phyloP scores from a whole-genome alignment of 345 rosid species.

The Populus alba region DNA sequence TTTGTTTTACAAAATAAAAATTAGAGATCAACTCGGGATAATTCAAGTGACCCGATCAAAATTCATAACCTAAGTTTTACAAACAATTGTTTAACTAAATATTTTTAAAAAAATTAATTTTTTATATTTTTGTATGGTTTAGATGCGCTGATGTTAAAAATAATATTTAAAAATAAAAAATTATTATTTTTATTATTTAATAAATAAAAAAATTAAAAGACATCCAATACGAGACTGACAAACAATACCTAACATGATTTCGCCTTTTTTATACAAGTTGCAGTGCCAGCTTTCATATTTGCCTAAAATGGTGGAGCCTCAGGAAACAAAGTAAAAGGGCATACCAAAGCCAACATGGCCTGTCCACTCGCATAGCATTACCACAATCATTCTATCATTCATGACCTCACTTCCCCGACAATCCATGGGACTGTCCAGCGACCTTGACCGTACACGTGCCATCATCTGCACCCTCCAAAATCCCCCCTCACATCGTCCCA shows the following conservation, averaged over 20 bases:
- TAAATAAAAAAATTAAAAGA: too few species aligned
- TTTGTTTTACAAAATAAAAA: too few species aligned
- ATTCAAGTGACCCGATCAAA: accelerated
- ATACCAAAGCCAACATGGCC: constrained; percentile 31
- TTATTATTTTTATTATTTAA: too few species aligned
- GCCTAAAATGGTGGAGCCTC: constrained; percentile 16
- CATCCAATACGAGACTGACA: background rate
- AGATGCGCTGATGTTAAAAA: too few species aligned
- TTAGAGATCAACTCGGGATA: too few species aligned
- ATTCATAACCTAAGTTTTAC: too few species aligned
- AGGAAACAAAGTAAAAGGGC: constrained; percentile 11
- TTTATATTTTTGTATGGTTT: too few species aligned
- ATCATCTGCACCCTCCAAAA: constrained; percentile 38
- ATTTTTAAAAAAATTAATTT: too few species aligned
- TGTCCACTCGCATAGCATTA: constrained; percentile 38
- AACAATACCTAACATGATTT: background rate
- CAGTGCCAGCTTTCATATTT: background rate
- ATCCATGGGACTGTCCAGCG: constrained; percentile 33
- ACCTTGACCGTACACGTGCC: constrained; percentile 45
- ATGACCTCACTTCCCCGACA: constrained; percentile 58
- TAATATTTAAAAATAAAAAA: too few species aligned
- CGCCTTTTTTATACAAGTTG: background rate
- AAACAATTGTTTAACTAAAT: too few species aligned
- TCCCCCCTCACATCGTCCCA: constrained; percentile 1
- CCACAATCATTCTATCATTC: constrained; percentile 45